Evolutionary conservation across 139 green algal species (phyloP).

Genomic region (Coccomyxa sp.): DNA sequence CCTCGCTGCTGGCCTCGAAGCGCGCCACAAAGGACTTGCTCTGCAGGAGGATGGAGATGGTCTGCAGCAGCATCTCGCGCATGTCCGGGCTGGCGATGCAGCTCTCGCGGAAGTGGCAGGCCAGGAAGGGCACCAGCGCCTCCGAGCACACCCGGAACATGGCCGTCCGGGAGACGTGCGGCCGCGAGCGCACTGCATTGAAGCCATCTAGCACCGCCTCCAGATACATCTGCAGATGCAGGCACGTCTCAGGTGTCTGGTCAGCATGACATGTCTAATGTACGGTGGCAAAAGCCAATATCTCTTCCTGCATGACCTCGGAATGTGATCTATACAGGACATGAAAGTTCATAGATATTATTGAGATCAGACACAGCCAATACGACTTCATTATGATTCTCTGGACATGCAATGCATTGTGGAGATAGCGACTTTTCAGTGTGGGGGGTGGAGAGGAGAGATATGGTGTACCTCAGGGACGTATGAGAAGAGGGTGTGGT

Average conservation of each 20-base stretch:
- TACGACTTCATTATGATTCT: too few relatives aligned
- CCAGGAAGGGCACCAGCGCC: conserved; percentile 15
- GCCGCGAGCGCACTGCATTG: conserved; percentile 42
- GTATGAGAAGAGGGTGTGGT: conserved; percentile 42
- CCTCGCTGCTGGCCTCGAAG: conserved; percentile 51
- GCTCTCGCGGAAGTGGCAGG: conserved; percentile 46
- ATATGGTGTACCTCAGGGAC: conserved; percentile 42
- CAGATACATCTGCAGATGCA: conserved; percentile 41
- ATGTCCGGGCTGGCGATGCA: conserved; percentile 61
- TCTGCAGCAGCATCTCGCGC: conserved; percentile 55
- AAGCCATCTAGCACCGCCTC: conserved; percentile 63
- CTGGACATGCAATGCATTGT: too few relatives aligned
- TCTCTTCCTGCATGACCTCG: too few relatives aligned
- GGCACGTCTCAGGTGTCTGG: too few relatives aligned
- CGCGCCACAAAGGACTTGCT: conserved; percentile 36
- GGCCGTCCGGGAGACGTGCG: neutral
- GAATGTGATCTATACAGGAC: too few relatives aligned
- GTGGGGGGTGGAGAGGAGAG: too few relatives aligned
- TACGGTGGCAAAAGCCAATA: too few relatives aligned
- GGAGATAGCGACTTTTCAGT: too few relatives aligned
- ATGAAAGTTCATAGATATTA: too few relatives aligned
- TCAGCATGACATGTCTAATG: too few relatives aligned
- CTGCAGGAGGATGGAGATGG: conserved; percentile 46
- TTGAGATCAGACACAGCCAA: too few relatives aligned
- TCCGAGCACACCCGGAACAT: neutral